phyloP scores from a whole-genome alignment of 805 yeast species.

The Teunomyces kruisii region DNA sequence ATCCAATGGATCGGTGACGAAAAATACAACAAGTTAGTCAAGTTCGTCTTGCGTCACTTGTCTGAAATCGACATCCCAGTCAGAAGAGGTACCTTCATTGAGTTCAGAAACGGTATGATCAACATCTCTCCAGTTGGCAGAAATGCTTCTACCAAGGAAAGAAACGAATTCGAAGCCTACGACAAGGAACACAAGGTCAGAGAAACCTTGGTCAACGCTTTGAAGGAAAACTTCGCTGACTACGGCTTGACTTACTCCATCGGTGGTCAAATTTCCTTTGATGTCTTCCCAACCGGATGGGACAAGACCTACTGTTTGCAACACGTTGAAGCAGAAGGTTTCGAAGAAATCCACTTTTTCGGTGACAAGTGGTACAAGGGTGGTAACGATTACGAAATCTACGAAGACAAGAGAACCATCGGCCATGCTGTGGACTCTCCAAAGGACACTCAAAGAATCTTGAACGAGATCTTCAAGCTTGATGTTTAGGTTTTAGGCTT shows the following conservation, averaged over 20 bases:
- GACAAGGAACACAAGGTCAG: constrained; percentile 83
- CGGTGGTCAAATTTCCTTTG: constrained; percentile 99
- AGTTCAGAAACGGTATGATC: constrained; percentile 99
- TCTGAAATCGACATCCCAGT: constrained; percentile 86
- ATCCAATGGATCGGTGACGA: constrained; percentile 95
- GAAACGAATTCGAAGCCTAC: constrained; percentile 85
- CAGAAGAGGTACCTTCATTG: constrained; percentile 98
- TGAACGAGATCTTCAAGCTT: constrained; percentile 75
- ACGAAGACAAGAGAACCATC: constrained; percentile 84
- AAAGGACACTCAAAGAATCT: constrained; percentile 80
- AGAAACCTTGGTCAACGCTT: constrained; percentile 78
- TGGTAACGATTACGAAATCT: constrained; percentile 98
- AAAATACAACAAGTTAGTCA: constrained; percentile 84
- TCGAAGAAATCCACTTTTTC: constrained; percentile 90
- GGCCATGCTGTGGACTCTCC: constrained; percentile 94
- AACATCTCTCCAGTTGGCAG: constrained; percentile 98
- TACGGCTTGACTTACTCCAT: constrained; percentile 90
- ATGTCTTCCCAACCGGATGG: constrained; percentile 99
- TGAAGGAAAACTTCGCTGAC: constrained; percentile 81
- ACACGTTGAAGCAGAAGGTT: constrained; percentile 84
- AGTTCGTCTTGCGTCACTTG: constrained; percentile 82
- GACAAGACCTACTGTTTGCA: constrained; percentile 97
- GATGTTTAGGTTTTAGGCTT: constrained; percentile 18
- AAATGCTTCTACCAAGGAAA: constrained; percentile 92
- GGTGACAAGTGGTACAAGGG: constrained; percentile 98